Evolutionary conservation across 805 yeast genomes (phyloP), one percentile per base, ranked within the genome.

Genomic region (Ogataea wickerhamii): DNA sequence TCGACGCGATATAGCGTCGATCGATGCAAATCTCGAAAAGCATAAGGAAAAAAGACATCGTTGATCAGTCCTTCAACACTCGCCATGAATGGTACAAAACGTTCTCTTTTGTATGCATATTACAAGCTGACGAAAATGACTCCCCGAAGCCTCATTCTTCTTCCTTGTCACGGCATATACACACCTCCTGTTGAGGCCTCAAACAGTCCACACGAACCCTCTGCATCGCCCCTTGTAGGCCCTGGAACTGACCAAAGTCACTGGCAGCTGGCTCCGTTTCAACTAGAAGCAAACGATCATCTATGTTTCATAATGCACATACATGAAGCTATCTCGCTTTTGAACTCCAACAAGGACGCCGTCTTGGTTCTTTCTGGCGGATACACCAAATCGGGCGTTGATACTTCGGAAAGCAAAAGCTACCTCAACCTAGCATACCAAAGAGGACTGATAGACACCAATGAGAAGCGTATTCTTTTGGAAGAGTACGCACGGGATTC

Each of bases 401-500:
- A 44, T 78, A 4, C 73, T 69, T 10, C 62, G 71, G 28, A 79
- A 84, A 10, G 94, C 1, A 63, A 60, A 38, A 74, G 84, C 8
- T 85, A 82, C 55, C 69, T 64, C 37, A 50, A 66, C 12, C 61
- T 79, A 16, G 72, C 76, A 1, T 28, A 50, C 24, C 53, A 59
- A 11, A 46, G 76, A 34, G 64, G 57, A 7, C 34, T 44, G 40
- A 45, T 38, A 27, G 30, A 21, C 17, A 32, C 32, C 16, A 19
- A 41, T 25, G 26, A 18, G 4, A 17, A 49, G 34, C 32, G 65
- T 32, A 58, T 81, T 0, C 43, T 66, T 5, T 61, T 78, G 1
- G 95, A 86, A 52, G 89, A 82, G 48, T 81, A 58, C 55, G 87
- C 95, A 0, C 62, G 87, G 27, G 95, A 86, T 57, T 83, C 93